phyloP scores from a whole-genome alignment of 139 green algal species.

The Haematococcus sp. region DNA sequence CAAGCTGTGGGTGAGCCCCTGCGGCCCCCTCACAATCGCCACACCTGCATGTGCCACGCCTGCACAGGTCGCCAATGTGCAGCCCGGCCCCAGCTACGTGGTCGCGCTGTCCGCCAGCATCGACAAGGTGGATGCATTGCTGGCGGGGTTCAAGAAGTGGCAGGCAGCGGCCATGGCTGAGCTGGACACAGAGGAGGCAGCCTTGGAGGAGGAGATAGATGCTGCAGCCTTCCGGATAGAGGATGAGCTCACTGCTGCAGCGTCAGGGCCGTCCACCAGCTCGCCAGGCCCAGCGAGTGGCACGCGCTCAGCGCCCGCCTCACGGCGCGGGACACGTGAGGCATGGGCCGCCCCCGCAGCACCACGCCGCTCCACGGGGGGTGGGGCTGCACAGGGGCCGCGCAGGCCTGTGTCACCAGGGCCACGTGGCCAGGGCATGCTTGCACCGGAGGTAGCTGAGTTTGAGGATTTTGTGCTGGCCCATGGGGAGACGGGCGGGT shows the following conservation, averaged over 20 bases:
- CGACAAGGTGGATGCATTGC: slow-evolving; percentile 4
- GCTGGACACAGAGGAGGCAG: slow-evolving; percentile 16
- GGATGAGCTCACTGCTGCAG: slow-evolving; percentile 10
- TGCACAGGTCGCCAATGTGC: background rate
- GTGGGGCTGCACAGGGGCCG: background rate
- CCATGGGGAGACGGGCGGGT: slow-evolving; percentile 24
- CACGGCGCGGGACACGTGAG: background rate
- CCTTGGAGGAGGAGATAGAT: slow-evolving; percentile 18
- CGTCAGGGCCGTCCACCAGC: background rate
- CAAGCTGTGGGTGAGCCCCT: no score
- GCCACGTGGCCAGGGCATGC: background rate
- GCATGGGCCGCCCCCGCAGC: no score
- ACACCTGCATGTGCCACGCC: no score
- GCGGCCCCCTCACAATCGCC: no score
- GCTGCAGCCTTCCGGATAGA: slow-evolving; percentile 10
- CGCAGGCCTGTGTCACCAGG: background rate
- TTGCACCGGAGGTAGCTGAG: slow-evolving; percentile 22
- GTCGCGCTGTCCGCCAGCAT: slow-evolving; percentile 14
- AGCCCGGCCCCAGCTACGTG: slow-evolving; percentile 1
- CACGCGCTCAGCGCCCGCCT: background rate
- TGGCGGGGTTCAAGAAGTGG: background rate
- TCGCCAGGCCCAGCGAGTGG: background rate
- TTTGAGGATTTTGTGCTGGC: slow-evolving; percentile 23
- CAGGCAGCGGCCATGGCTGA: slow-evolving; percentile 16
- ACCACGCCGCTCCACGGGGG: background rate